Conservation (phyloP, 441 rosid species). For the Eutrema salsugineum region DNA sequence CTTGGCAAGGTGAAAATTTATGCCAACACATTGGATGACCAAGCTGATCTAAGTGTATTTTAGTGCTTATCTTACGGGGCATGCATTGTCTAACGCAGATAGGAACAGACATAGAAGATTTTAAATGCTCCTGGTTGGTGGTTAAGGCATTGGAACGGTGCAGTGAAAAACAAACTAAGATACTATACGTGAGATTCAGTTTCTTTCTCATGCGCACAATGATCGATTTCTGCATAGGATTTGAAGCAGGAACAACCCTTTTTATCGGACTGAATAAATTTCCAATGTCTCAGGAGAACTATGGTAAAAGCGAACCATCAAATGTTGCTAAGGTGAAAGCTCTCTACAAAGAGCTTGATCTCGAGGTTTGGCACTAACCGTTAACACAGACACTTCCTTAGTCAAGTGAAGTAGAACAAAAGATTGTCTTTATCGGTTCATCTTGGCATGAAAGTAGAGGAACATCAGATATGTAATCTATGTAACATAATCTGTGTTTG, state of each 20-base stretch:
- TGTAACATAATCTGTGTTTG: background rate
- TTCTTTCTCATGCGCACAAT: background rate
- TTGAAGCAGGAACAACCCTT: background rate
- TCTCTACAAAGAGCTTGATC: conserved; percentile 60
- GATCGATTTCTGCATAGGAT: background rate
- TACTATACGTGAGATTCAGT: conserved; percentile 42
- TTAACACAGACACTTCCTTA: background rate
- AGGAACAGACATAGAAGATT: conserved; percentile 89
- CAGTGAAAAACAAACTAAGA: conserved; percentile 66
- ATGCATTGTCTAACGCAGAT: conserved; percentile 37
- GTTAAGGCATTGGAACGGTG: conserved; percentile 70
- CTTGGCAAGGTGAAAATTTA: conserved; percentile 58
- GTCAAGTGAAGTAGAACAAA: background rate
- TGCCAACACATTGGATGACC: background rate
- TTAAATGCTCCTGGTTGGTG: conserved; percentile 91
- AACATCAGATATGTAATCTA: background rate
- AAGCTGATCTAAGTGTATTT: background rate
- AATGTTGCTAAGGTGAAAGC: conserved; percentile 63
- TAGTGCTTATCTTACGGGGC: background rate
- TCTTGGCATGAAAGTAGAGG: background rate
- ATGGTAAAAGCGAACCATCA: conserved; percentile 59
- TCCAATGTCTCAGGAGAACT: conserved; percentile 28
- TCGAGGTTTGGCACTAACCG: conserved; percentile 42
- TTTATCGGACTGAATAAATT: background rate
- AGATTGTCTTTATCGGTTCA: background rate